Base-by-base conservation (phyloP, 2,329 filamentous ascomycete genomes). In the Aspergillus niger region DNA sequence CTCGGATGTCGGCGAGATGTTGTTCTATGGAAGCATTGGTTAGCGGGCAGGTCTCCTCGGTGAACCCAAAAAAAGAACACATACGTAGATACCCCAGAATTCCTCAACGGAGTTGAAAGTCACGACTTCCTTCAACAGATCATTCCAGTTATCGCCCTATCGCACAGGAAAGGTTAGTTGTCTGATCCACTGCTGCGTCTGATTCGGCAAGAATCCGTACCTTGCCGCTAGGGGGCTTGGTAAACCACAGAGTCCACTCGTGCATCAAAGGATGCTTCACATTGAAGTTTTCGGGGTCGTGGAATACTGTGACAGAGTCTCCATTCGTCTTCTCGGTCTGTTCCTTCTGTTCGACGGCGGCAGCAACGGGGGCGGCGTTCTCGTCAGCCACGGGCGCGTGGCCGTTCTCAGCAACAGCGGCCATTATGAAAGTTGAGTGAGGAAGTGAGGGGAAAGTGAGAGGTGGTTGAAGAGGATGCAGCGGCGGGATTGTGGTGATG, bases 161-260 rank as follows among this genome's bases (percentile, higher is more conserved):
- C 48, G 49, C 30, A 43, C 36, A 36, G 10, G 36, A 47, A 41
- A 28, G 15, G 57, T 68, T 57, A 68, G 60, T 38, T 15, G 43
- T 4, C 20, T 52, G 32, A 39, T 47, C 38, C 32, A 26, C 24
- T 36, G 17, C 39, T 24, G 28, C 13, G 56, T 36, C 32, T 53
- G 24, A 7, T 50, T 57, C n/a, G 17, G 20, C 39, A 26, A 20
- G 8, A 20, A 36, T 49, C 71, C 82, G 62, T 79, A 95, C 92
- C 89, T 96, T 97, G 82, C 92, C 93, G 76, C 89, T 96, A 47
- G 94, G 91, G 57, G 95, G 94, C 86, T 98, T 98, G 73, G 94
- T 98, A 84, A 98, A 99, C 96, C 96, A 99, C 59, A 99, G 84
- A 61, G 95, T 98, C 95, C 95, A 99, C 76, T 91, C 90, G 84